Conservation (phyloP, 2,329 filamentous ascomycete genomes). For the Alternaria hordeiaustralica region DNA sequence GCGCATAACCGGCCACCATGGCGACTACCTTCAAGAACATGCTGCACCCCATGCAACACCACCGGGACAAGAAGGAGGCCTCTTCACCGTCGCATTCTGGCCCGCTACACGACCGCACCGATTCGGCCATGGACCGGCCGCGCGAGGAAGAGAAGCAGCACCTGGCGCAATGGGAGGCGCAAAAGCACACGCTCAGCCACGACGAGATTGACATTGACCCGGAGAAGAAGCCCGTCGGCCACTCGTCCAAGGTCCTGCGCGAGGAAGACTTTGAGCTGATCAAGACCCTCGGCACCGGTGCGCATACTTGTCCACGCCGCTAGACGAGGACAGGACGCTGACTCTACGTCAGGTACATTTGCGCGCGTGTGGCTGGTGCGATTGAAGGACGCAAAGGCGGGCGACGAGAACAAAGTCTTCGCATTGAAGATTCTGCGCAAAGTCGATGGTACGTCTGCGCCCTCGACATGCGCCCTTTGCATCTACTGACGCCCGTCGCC, state of each 20-base stretch:
- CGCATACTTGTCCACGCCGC: conserved; percentile 19
- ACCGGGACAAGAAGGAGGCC: conserved; percentile 34
- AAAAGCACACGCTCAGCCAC: conserved; percentile 52
- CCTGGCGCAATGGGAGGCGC: conserved; percentile 56
- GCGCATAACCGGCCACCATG: conserved; percentile 35
- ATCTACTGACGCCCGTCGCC: conserved; percentile 26
- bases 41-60: conserved; percentile 44
- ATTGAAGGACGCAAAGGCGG: conserved; percentile 60
- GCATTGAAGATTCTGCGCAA: conserved; percentile 80
- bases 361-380: conserved; percentile 81
- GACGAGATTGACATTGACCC: conserved; percentile 53
- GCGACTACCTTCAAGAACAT: conserved; percentile 47
- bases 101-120: conserved; percentile 40
- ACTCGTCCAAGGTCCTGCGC: conserved; percentile 55
- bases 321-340: conserved; percentile 18
- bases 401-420: conserved; percentile 71
- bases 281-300: conserved; percentile 78
- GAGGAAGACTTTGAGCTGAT: conserved; percentile 72
- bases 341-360: conserved; percentile 68
- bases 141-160: conserved; percentile 57
- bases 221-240: conserved; percentile 54
- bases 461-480: conserved; percentile 5
- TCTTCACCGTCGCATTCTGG: conserved; percentile 24
- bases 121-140: conserved; percentile 45
- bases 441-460: conserved; percentile 53